phyloP scores from a whole-genome alignment of 345 rosid species.

The Arabidopsis thaliana region DNA sequence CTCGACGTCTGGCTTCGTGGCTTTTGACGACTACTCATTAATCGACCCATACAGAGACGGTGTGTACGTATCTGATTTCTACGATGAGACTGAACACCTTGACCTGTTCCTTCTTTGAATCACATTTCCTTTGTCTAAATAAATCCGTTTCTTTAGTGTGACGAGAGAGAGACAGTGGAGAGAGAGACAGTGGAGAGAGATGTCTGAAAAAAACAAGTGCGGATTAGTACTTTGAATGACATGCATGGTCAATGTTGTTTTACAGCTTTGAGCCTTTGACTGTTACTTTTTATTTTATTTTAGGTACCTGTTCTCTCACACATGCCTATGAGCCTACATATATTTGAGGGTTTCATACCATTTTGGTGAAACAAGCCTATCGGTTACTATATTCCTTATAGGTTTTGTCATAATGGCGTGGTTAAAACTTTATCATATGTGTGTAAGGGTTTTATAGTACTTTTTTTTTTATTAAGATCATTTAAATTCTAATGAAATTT shows the following conservation, averaged over 20 bases:
- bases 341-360: slow-evolving; percentile 9
- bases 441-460: background rate
- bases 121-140: background rate
- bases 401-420: background rate
- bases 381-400: slow-evolving; percentile 1
- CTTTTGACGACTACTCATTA: slow-evolving; percentile 21
- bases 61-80: slow-evolving; percentile 19
- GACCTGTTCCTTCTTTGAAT: slow-evolving; percentile 23
- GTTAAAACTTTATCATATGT: slow-evolving; percentile 10
- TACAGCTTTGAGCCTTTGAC: background rate
- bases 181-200: slow-evolving; percentile 3
- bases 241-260: slow-evolving; percentile 38
- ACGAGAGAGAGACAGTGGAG: slow-evolving; percentile 11
- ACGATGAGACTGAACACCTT: slow-evolving; percentile 29
- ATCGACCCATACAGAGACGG: background rate
- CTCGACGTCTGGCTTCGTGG: slow-evolving; percentile 8
- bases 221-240: slow-evolving; percentile 24
- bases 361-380: slow-evolving; percentile 10
- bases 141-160: background rate
- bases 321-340: slow-evolving; percentile 20
- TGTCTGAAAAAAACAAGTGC: slow-evolving; percentile 5
- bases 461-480: background rate
- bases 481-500: background rate
- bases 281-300: slow-evolving; percentile 3
- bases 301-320: background rate